Conservation (phyloP, 2,329 filamentous ascomycete species). For the Microcera coccophila region DNA sequence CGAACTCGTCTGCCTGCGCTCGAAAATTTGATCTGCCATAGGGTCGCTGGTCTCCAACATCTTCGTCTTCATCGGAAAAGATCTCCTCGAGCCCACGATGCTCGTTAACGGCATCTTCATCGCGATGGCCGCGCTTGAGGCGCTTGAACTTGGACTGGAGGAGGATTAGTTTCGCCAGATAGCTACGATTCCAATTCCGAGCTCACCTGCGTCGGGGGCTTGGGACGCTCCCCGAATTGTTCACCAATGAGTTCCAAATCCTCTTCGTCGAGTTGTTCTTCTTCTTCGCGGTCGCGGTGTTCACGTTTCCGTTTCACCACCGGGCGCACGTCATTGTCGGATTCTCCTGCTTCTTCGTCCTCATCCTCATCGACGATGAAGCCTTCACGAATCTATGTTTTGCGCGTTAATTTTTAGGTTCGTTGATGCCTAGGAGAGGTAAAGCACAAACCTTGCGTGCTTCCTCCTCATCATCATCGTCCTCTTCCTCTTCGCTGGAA, state of each 20-base stretch:
- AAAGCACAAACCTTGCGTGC: slow-evolving; percentile 60
- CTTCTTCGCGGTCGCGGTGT: slow-evolving; percentile 70
- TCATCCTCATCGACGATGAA: slow-evolving; percentile 92
- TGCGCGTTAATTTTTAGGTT: slow-evolving; percentile 10
- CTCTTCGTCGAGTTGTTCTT: slow-evolving; percentile 90
- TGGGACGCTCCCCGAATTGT: slow-evolving; percentile 61
- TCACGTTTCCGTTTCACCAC: slow-evolving; percentile 70
- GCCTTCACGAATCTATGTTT: slow-evolving; percentile 73
- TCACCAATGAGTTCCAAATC: slow-evolving; percentile 94
- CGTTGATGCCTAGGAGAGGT: slow-evolving; percentile 1
- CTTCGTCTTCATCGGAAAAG: slow-evolving; percentile 91
- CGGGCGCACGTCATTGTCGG: slow-evolving; percentile 50
- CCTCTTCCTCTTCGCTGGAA: slow-evolving; percentile 88
- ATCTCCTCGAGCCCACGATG: slow-evolving; percentile 82
- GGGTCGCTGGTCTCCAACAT: slow-evolving; percentile 53
- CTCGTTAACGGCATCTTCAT: slow-evolving; percentile 62
- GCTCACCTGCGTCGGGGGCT: slow-evolving; percentile 65
- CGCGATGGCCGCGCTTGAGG: slow-evolving; percentile 84
- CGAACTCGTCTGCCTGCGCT: slow-evolving; percentile 72
- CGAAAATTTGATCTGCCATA: slow-evolving; percentile 54
- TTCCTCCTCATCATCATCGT: slow-evolving; percentile 87
- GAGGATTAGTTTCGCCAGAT: too few relatives aligned
- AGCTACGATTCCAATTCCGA: too few relatives aligned
- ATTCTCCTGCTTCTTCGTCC: slow-evolving; percentile 62
- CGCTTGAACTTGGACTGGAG: slow-evolving; percentile 86